phyloP scores from a whole-genome alignment of 1,139 yeast genomes.

The Pichia sp. region DNA sequence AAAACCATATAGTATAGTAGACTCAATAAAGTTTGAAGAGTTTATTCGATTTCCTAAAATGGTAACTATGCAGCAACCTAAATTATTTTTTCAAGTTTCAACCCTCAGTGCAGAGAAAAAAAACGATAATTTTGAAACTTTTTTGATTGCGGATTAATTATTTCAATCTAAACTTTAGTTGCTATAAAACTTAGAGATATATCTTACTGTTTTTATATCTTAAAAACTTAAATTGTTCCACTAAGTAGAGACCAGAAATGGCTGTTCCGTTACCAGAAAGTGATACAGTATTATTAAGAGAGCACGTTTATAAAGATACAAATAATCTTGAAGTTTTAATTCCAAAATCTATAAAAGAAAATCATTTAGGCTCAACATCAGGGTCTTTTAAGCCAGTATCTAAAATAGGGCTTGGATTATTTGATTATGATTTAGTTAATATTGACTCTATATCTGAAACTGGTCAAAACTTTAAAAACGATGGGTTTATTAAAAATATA shows the following conservation, averaged over 20 bases:
- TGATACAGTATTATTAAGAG: constrained; percentile 26
- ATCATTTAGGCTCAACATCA: not conserved
- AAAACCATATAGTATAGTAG: not conserved
- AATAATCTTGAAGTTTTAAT: constrained; percentile 20
- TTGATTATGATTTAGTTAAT: constrained; percentile 21
- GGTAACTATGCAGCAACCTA: not conserved
- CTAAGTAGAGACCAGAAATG: constrained; percentile 13
- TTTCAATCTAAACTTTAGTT: too few species aligned
- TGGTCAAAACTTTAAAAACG: not conserved
- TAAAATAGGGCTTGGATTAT: constrained; percentile 25
- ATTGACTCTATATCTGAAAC: not conserved
- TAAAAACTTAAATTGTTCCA: too few species aligned
- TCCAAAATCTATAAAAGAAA: constrained; percentile 15
- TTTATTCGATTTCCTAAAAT: not conserved
- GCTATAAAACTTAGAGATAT: not conserved
- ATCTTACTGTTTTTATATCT: too few species aligned
- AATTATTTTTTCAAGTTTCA: too few species aligned
- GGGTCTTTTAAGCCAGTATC: constrained; percentile 22
- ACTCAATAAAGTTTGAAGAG: not conserved
- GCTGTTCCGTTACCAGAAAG: constrained; percentile 24
- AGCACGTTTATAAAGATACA: constrained; percentile 25
- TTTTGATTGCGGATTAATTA: too few species aligned
- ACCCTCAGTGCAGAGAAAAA: too few species aligned
- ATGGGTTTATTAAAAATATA: not conserved
- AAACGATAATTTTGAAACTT: not conserved